Conservation (phyloP, 2,329 filamentous ascomycete species). For the Daldinia sp. region DNA sequence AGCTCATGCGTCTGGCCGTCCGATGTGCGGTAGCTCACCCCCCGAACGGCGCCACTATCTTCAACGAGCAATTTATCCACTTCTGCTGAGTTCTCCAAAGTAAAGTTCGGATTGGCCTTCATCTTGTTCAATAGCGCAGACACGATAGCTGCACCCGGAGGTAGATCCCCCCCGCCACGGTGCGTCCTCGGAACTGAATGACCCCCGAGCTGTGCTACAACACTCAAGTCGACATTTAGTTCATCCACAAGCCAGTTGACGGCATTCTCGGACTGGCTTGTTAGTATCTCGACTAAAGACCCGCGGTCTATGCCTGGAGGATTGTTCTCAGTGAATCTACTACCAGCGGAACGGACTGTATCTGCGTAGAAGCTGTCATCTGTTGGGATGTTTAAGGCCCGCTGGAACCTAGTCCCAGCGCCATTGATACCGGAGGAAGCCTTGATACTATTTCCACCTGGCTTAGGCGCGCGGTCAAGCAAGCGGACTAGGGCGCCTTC, state of each 20-base stretch:
- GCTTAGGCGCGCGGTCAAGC: slow-evolving; percentile 69
- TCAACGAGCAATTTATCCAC: slow-evolving; percentile 61
- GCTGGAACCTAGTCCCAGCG: slow-evolving; percentile 69
- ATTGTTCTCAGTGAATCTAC: slow-evolving; percentile 51
- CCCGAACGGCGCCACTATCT: slow-evolving; percentile 55
- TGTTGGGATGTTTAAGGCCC: slow-evolving; percentile 57
- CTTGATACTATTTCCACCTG: slow-evolving; percentile 75
- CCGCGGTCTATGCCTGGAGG: slow-evolving; percentile 53
- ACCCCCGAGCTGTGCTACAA: slow-evolving; percentile 70
- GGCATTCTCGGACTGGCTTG: slow-evolving; percentile 60
- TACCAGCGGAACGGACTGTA: slow-evolving; percentile 68
- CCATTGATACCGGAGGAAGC: slow-evolving; percentile 76
- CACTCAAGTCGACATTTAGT: slow-evolving; percentile 68
- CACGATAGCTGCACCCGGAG: slow-evolving; percentile 71
- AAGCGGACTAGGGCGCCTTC: slow-evolving; percentile 66
- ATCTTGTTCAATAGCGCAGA: slow-evolving; percentile 65
- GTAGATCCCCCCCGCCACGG: slow-evolving; percentile 65
- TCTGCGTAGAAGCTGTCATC: slow-evolving; percentile 62
- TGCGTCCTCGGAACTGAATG: slow-evolving; percentile 69
- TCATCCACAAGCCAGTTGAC: slow-evolving; percentile 69
- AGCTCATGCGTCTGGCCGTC: slow-evolving; percentile 56
- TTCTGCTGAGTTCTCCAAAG: slow-evolving; percentile 63
- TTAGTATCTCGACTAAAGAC: slow-evolving; percentile 62
- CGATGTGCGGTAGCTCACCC: slow-evolving; percentile 62
- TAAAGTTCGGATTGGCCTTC: slow-evolving; percentile 62